These are phyloP conservation scores for Quercus aquifolioides DNA, from an alignment of 306 rosid species.

Conservation along the genomic window DNA sequence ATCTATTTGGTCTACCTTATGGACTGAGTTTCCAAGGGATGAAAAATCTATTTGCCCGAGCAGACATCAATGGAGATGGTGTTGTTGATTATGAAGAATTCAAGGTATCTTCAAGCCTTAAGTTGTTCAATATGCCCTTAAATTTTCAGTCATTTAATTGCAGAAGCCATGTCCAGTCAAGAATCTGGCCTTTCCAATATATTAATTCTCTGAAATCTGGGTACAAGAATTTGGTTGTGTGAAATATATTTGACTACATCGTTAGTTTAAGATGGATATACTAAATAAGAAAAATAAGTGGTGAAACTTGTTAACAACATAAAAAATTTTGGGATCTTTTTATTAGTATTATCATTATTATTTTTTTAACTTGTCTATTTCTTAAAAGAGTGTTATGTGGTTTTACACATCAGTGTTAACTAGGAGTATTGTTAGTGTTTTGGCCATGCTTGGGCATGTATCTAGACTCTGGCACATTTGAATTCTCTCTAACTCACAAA, in stretches of 20 bases:
- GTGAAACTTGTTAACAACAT: neutral
- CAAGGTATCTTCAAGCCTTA: constrained; percentile 49
- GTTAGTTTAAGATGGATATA: neutral
- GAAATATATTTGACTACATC: neutral
- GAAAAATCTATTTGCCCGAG: constrained; percentile 81
- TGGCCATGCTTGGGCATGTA: neutral
- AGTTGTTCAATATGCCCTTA: neutral
- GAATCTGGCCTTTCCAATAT: neutral
- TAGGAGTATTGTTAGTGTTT: neutral
- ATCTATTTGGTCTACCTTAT: constrained; percentile 56
- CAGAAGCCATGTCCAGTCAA: neutral
- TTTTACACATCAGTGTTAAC: no score
- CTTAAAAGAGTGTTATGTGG: neutral
- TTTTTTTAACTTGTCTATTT: neutral
- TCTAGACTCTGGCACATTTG: neutral
- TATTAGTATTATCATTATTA: no score
- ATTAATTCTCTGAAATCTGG: neutral
- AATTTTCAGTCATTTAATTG: neutral
- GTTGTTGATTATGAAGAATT: constrained; percentile 69
- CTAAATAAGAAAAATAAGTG: neutral
- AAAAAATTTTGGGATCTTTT: no score
- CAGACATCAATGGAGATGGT: constrained; percentile 72
- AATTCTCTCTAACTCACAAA: neutral
- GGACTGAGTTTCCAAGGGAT: constrained; percentile 77
- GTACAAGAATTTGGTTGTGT: neutral